Evolutionary conservation across 2,329 filamentous ascomycete species (phyloP).

Genomic region (Didymella exigua): DNA sequence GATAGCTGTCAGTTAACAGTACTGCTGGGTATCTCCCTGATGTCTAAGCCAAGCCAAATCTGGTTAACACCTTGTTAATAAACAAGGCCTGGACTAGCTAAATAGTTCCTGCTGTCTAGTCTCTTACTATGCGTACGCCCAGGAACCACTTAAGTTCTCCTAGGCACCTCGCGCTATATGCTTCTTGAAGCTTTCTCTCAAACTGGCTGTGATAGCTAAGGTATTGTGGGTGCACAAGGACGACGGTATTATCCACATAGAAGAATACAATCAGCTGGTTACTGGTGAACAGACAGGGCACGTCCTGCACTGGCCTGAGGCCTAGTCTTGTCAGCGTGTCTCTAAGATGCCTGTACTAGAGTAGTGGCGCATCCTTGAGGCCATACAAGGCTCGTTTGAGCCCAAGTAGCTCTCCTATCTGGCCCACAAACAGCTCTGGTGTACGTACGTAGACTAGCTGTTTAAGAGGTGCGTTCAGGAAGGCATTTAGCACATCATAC

Average conservation of each 20-base stretch:
- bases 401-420: neutral
- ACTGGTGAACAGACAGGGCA: neutral
- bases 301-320: slow-evolving; percentile 11
- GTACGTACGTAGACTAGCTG: neutral
- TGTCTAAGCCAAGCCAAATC: slow-evolving; percentile 11
- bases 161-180: slow-evolving; percentile 14
- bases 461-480: slow-evolving; percentile 25
- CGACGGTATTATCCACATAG: slow-evolving; percentile 18
- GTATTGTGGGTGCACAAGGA: slow-evolving; percentile 10
- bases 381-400: slow-evolving; percentile 29
- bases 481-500: slow-evolving; percentile 30
- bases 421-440: neutral
- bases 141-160: slow-evolving; percentile 1
- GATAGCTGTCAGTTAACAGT: neutral
- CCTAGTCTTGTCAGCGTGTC: slow-evolving; percentile 19
- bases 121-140: neutral
- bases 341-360: slow-evolving; percentile 25
- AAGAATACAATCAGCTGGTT: slow-evolving; percentile 23
- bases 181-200: too few relatives aligned
- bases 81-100: slow-evolving; percentile 3
- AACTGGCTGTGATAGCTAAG: neutral
- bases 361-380: slow-evolving; percentile 22
- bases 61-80: slow-evolving; percentile 19
- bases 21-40: neutral
- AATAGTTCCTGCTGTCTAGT: slow-evolving; percentile 2